Base-by-base conservation (phyloP, 2,329 filamentous ascomycete species). In the Pseudocercospora fijiensis region DNA sequence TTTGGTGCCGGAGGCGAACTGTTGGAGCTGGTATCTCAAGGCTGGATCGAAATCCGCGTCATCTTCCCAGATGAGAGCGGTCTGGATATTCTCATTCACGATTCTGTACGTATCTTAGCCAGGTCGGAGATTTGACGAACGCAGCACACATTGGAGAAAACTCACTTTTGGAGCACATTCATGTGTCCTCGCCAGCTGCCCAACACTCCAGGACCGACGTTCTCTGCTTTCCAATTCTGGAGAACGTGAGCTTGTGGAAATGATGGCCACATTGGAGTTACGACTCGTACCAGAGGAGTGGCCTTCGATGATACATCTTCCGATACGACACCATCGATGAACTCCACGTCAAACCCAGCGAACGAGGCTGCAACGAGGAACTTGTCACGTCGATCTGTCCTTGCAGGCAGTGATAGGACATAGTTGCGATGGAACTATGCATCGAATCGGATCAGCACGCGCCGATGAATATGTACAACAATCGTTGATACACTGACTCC, bases 111-210 rank as follows among this genome's bases (percentile, higher is more conserved):
- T 47, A n/a, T 22, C n/a, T 18, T 22, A 47, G 20, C 43, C 20
- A 16, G 43, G 11, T 47, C n/a, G 20, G 8, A n/a, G n/a, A 16
- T 47, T 3, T 47, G n/a, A 18, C 9, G n/a, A 22, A 47, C 10
- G n/a, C 43, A 47, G 43, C n/a, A 18, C 43, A 4, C 18, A 3
- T 18, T n/a, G 30, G 30, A 33, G 8, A 33, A 33, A 2, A 47
- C 43, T 47, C 43, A 47, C 43, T 47, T 47, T 47, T 58, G 57
- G 24, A 58, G 28, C 10, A 30, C 57, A 27, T 58, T 49, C 57
- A 58, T 58, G 13, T 58, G 37, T 4, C 18, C 57, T 11, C 57
- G 57, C 57, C 57, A 58, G 24, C 37, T 47, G 20, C 57, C 57
- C 28, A 57, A 53, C 16, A n/a, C 16, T 28, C 27, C 24, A n/a